Percentiles rank a stretch among this genome's conserved stretches.
phyloP scores from a whole-genome alignment of 2,329 filamentous ascomycete genomes.

The Pseudonectria buxi region DNA sequence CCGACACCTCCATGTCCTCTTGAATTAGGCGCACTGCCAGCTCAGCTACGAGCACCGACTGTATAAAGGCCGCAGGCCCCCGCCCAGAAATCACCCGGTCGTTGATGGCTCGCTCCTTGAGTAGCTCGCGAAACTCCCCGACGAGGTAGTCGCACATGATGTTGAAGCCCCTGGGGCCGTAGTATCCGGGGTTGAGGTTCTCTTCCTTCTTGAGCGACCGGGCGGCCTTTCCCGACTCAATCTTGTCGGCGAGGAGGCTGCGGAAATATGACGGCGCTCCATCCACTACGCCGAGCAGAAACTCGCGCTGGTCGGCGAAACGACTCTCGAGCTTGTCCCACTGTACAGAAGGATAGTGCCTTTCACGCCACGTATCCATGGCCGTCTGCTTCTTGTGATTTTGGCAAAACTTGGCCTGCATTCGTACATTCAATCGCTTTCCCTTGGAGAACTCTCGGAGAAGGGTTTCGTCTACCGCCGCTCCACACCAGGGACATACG shows the following conservation, averaged over 20 bases:
- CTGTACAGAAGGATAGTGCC: constrained; percentile 63
- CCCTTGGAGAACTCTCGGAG: constrained; percentile 47
- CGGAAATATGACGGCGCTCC: constrained; percentile 57
- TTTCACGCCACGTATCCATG: constrained; percentile 37
- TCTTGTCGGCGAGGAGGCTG: constrained; percentile 44
- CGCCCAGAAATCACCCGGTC: constrained; percentile 61
- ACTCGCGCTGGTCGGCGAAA: constrained; percentile 47
- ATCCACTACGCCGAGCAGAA: constrained; percentile 54
- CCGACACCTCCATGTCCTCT: constrained; percentile 45
- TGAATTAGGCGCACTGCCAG: constrained; percentile 47
- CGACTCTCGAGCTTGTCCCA: constrained; percentile 58
- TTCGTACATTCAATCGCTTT: constrained; percentile 45
- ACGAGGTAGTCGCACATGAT: constrained; percentile 67
- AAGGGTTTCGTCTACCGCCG: constrained; percentile 46
- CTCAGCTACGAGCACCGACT: constrained; percentile 73
- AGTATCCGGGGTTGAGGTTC: constrained; percentile 69
- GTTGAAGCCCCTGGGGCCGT: constrained; percentile 67
- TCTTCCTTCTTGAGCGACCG: constrained; percentile 54
- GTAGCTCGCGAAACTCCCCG: constrained; percentile 46
- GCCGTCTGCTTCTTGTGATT: constrained; percentile 54
- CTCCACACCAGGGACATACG: constrained; percentile 62
- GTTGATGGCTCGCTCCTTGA: constrained; percentile 55
- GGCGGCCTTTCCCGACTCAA: constrained; percentile 48
- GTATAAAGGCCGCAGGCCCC: constrained; percentile 62
- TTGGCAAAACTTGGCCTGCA: constrained; percentile 58